Conservation (phyloP, 129 eudicot species). For the Lonicera japonica region DNA sequence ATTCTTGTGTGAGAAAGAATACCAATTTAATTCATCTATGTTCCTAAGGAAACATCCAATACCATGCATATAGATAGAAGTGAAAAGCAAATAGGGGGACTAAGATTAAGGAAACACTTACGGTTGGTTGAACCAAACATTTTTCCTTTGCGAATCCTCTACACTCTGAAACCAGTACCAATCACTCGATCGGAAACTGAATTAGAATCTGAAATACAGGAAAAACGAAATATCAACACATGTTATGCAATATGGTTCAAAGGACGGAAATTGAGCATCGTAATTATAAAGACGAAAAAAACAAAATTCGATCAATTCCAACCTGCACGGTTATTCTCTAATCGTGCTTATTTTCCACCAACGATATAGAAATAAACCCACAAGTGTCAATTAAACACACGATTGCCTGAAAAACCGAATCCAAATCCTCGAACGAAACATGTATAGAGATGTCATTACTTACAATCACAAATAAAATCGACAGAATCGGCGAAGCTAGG, state of each 20-base stretch:
- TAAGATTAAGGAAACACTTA: conserved; percentile 3
- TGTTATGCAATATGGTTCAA: not conserved
- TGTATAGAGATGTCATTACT: no score
- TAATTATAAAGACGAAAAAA: not conserved
- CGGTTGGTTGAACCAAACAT: conserved; percentile 21
- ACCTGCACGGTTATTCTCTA: not conserved
- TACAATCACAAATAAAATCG: not conserved
- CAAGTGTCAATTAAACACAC: not conserved
- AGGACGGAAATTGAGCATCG: not conserved
- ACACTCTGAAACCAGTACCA: not conserved
- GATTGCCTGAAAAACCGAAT: not conserved
- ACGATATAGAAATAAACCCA: not conserved
- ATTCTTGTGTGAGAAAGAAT: no score
- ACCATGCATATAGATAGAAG: no score
- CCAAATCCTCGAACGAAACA: no score
- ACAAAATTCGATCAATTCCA: not conserved
- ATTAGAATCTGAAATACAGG: not conserved
- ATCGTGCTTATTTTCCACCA: not conserved
- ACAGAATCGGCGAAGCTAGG: not conserved
- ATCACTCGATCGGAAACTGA: not conserved
- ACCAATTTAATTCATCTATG: no score
- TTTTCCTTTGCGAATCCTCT: not conserved
- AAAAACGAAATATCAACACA: not conserved
- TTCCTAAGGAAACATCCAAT: no score
- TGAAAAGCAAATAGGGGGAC: no score